A percentile compares a stretch with the other conserved stretches of the same genome.
phyloP scores from a whole-genome alignment of 164 flowering plant species.

The Tetrastigma voinierianum region DNA sequence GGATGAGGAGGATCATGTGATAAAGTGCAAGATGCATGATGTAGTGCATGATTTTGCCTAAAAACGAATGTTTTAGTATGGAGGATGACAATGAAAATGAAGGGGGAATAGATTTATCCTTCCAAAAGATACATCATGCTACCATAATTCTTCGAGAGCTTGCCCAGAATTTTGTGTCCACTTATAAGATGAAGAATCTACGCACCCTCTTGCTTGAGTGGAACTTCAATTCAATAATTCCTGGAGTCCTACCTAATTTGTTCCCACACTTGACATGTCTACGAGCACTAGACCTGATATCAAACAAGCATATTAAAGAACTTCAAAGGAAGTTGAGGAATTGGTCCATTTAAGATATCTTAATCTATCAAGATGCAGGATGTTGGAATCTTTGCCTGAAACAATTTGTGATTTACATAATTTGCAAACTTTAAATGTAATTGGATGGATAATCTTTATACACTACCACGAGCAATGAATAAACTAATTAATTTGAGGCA shows the following conservation, averaged over 20 bases:
- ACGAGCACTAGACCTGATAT: constrained; percentile 10
- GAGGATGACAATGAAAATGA: not conserved
- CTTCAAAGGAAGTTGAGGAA: constrained; percentile 2
- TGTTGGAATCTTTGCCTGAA: constrained; percentile 7
- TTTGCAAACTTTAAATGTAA: constrained; percentile 9
- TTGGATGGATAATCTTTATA: not conserved
- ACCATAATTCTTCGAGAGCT: not conserved
- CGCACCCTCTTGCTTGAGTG: not conserved
- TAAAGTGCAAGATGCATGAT: constrained; percentile 8
- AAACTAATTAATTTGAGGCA: constrained; percentile 16
- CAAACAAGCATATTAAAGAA: not conserved
- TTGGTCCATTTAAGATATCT: constrained; percentile 19
- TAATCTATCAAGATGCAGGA: not conserved
- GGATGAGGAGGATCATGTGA: not conserved
- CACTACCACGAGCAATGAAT: constrained; percentile 14
- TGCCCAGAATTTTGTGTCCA: not conserved
- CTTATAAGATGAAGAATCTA: not conserved
- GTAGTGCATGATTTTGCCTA: constrained; percentile 16
- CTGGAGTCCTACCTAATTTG: not conserved
- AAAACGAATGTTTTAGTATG: not conserved
- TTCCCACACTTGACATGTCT: constrained; percentile 4
- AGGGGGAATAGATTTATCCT: too few species aligned
- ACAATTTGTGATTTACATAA: constrained; percentile 3
- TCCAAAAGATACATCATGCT: not conserved
- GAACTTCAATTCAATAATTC: too few species aligned